Percentiles rank a stretch among this genome's conserved stretches.
Conservation (phyloP, 1,284 basidiomycete species). For the Fomitopsis palustris region DNA sequence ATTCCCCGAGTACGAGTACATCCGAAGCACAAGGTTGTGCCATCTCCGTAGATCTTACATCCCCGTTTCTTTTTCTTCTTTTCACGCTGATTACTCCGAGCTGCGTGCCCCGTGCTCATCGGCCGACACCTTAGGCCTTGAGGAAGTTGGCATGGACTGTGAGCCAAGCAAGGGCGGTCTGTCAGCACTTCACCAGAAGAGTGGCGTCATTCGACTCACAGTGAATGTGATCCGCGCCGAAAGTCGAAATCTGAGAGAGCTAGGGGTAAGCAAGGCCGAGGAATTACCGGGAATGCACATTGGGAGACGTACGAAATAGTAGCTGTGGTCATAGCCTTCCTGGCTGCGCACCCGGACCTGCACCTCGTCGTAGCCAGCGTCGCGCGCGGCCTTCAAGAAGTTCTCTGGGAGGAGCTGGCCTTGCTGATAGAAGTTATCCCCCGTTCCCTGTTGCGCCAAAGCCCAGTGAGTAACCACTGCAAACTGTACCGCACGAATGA, state of each 20-base stretch:
- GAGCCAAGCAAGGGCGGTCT: neutral
- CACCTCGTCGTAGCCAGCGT: slow-evolving; percentile 69
- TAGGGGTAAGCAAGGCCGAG: slow-evolving; percentile 2
- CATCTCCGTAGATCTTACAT: slow-evolving; percentile 1
- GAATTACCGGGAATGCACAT: neutral
- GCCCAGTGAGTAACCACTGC: neutral
- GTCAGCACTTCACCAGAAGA: neutral
- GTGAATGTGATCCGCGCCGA: slow-evolving; percentile 46
- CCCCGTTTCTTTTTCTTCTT: neutral
- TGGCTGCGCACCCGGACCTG: slow-evolving; percentile 81
- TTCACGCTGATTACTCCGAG: neutral
- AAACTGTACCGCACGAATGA: neutral
- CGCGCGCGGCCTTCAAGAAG: slow-evolving; percentile 75
- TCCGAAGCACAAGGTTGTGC: neutral
- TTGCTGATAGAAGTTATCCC: slow-evolving; percentile 84
- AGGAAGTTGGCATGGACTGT: slow-evolving; percentile 77
- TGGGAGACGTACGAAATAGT: slow-evolving; percentile 76
- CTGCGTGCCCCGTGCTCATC: neutral
- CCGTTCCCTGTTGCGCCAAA: slow-evolving; percentile 64
- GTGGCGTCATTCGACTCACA: slow-evolving; percentile 26
- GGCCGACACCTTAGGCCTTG: slow-evolving; percentile 45
- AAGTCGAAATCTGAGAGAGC: slow-evolving; percentile 60
- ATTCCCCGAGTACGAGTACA: neutral
- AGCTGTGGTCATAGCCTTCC: slow-evolving; percentile 91
- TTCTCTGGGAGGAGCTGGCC: slow-evolving; percentile 89